These are phyloP conservation scores for Eimeria zaria DNA, from an alignment of 169 alveolate species.

Conservation along the genomic window DNA sequence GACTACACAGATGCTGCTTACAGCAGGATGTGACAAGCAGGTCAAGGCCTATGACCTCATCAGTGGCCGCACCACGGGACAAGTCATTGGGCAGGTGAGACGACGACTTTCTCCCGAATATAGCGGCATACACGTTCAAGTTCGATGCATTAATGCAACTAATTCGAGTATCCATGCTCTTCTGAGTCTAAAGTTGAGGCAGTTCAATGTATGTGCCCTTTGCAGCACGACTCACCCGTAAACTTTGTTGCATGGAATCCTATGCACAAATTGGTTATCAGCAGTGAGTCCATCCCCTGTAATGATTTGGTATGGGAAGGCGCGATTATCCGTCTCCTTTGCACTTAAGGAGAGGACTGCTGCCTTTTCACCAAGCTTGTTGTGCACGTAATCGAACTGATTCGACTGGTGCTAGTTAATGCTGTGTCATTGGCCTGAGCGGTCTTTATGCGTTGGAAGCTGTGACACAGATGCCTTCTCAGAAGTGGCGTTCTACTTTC, in stretches of 20 bases:
- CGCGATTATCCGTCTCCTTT: not conserved
- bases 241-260: conserved; percentile 82
- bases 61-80: conserved; percentile 67
- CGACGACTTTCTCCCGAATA: not conserved
- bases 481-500: not conserved
- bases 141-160: not conserved
- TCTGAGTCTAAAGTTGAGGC: not conserved
- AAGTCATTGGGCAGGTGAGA: conserved; percentile 83
- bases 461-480: not conserved
- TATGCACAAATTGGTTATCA: conserved; percentile 57
- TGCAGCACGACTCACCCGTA: conserved; percentile 85
- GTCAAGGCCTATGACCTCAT: conserved; percentile 78
- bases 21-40: conserved; percentile 83
- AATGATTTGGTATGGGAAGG: not conserved
- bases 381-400: not conserved
- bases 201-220: not conserved
- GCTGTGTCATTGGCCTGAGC: not conserved
- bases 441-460: not conserved
- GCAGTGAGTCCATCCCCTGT: conserved; percentile 22
- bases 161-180: not conserved
- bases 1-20: conserved; percentile 67
- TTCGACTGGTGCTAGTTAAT: not conserved
- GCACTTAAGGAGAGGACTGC: not conserved
- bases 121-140: not conserved
- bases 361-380: not conserved